Percentiles rank a stretch among this genome's conserved stretches.
These are phyloP conservation scores for Debaryomyces sp. DNA, from an alignment of 1,139 yeast species.

Conservation along the genomic window DNA sequence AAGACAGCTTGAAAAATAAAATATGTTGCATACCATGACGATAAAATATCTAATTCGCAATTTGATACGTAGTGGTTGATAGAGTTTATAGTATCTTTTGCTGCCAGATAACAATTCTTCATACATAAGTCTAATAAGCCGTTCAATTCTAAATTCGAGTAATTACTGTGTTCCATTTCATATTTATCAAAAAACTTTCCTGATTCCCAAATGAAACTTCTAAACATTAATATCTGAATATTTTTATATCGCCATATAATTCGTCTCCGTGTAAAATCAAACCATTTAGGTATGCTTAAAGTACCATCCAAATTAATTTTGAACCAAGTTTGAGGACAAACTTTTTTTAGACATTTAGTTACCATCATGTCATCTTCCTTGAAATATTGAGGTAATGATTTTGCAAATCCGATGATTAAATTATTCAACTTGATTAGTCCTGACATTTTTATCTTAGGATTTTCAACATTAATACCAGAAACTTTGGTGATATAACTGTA, in stretches of 20 bases:
- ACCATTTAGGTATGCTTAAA: constrained; percentile 36
- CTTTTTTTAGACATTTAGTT: constrained; percentile 20
- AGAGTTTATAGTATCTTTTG: constrained; percentile 54
- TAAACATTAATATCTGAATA: constrained; percentile 53
- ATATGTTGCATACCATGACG: constrained; percentile 67
- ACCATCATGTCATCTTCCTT: constrained; percentile 37
- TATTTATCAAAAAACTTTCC: constrained; percentile 24
- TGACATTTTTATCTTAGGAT: constrained; percentile 37
- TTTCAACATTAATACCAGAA: constrained; percentile 18
- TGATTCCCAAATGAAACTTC: constrained; percentile 57
- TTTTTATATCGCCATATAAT: constrained; percentile 59
- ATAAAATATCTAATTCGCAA: constrained; percentile 30
- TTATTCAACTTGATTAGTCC: constrained; percentile 51
- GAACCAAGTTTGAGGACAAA: constrained; percentile 10
- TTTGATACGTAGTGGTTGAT: constrained; percentile 49
- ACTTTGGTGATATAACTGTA: constrained; percentile 36
- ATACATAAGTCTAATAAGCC: constrained; percentile 50
- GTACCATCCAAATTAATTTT: constrained; percentile 4
- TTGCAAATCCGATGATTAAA: constrained; percentile 42
- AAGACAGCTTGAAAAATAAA: constrained; percentile 63
- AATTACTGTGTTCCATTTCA: neutral
- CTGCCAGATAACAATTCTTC: constrained; percentile 51
- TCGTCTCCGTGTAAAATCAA: constrained; percentile 50
- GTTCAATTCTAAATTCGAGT: constrained; percentile 32
- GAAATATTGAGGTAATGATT: constrained; percentile 51